phyloP scores from a whole-genome alignment of 176 grass and related monocot genomes.

The Ampelocalamus luodianensis region DNA sequence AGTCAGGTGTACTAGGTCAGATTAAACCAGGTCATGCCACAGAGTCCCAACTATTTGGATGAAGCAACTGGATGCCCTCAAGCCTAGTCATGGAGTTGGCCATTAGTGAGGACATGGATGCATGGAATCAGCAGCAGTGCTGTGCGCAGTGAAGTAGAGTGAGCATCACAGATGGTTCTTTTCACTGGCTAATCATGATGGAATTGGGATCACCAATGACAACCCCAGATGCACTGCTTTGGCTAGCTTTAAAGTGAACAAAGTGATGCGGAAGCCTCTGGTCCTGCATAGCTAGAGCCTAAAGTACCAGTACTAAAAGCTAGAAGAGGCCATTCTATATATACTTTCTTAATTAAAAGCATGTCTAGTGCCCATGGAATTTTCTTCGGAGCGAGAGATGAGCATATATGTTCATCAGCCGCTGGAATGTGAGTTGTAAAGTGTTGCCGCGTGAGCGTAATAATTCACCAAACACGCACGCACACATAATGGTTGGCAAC shows the following conservation, averaged over 20 bases:
- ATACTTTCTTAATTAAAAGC: too few relatives aligned
- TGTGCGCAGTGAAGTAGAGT: neutral
- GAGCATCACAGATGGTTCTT: neutral
- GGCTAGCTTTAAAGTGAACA: too few relatives aligned
- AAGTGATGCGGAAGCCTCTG: too few relatives aligned
- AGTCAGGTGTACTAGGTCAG: neutral
- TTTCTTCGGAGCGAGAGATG: neutral
- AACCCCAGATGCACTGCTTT: neutral
- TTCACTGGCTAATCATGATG: neutral
- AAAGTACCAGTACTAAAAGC: too few relatives aligned
- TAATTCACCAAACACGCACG: neutral
- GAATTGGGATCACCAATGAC: too few relatives aligned
- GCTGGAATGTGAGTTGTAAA: neutral
- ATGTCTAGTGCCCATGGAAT: neutral
- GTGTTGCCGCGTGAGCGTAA: neutral
- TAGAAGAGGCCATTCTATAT: too few relatives aligned
- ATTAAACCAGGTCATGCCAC: neutral
- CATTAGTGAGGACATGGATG: neutral
- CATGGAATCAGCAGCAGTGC: neutral
- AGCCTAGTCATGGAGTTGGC: neutral
- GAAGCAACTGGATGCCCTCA: neutral
- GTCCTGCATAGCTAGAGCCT: too few relatives aligned
- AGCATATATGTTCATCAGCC: neutral
- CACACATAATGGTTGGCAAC: too few relatives aligned
- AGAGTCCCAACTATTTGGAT: neutral